Evolutionary conservation across 352 stramenopile species (phyloP).

Genomic region (Globisporangium radiosum): DNA sequence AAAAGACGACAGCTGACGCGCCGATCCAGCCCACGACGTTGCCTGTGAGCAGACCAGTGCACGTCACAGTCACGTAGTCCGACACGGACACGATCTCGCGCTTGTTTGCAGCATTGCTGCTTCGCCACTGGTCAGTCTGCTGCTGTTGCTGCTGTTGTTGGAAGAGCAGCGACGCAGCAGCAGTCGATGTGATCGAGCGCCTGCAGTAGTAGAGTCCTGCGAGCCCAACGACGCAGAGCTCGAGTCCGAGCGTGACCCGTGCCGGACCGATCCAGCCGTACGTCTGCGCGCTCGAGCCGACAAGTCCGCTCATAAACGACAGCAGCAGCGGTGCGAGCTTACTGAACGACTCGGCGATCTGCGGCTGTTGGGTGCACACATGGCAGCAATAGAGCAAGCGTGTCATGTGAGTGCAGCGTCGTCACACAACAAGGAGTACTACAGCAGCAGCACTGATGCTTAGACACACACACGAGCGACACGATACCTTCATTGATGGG

Average conservation of each 20-base stretch:
- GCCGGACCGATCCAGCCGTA: slow-evolving; percentile 27
- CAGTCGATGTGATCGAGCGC: slow-evolving; percentile 4
- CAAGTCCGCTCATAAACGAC: slow-evolving; percentile 47
- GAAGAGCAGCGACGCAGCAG: not conserved
- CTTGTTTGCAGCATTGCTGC: slow-evolving; percentile 7
- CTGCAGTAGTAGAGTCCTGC: slow-evolving; percentile 63
- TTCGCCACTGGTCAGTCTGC: not conserved
- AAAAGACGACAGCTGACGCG: slow-evolving; percentile 46
- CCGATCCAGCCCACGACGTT: slow-evolving; percentile 57
- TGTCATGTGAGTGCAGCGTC: not conserved
- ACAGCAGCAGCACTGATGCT: no score
- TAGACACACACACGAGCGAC: not conserved
- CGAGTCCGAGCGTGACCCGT: slow-evolving; percentile 20
- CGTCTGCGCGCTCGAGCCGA: slow-evolving; percentile 32
- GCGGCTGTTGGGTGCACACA: slow-evolving; percentile 15
- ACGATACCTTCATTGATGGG: slow-evolving; percentile 30
- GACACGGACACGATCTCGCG: slow-evolving; percentile 59
- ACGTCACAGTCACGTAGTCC: slow-evolving; percentile 63
- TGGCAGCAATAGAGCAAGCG: not conserved
- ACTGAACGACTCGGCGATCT: slow-evolving; percentile 54
- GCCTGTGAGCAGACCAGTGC: slow-evolving; percentile 46
- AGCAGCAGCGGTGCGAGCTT: slow-evolving; percentile 62
- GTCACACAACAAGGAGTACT: not conserved
- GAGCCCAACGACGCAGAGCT: slow-evolving; percentile 47
- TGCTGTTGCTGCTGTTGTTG: slow-evolving; percentile 5